Conservation (phyloP, 1,284 basidiomycete species). For the Inonotus obliquus region DNA sequence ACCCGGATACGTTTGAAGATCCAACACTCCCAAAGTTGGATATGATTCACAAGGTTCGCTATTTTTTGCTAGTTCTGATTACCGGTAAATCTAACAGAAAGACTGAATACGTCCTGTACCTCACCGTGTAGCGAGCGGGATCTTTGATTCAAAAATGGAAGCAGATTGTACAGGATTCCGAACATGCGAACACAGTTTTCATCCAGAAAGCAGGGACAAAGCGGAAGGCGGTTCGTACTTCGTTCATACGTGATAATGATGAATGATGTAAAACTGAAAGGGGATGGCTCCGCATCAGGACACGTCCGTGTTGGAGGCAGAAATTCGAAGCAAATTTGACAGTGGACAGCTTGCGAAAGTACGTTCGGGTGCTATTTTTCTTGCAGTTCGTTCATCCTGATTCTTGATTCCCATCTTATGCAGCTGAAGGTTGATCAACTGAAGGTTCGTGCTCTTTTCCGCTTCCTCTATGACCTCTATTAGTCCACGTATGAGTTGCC, state of each 20-base stretch:
- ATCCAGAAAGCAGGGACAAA: conserved; percentile 47
- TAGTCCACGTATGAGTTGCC: conserved; percentile 3
- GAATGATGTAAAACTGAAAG: neutral
- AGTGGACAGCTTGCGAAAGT: conserved; percentile 62
- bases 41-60: conserved; percentile 71
- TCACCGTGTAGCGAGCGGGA: conserved; percentile 59
- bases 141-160: conserved; percentile 76
- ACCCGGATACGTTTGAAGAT: conserved; percentile 73
- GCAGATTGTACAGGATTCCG: conserved; percentile 57
- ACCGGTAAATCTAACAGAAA: neutral
- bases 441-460: conserved; percentile 43
- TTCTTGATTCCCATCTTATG: conserved; percentile 11
- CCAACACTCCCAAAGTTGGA: conserved; percentile 74
- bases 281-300: conserved; percentile 38
- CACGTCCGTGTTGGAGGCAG: conserved; percentile 53
- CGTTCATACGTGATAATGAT: neutral
- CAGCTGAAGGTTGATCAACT: conserved; percentile 77
- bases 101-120: conserved; percentile 3
- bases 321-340: conserved; percentile 62
- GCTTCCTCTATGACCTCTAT: neutral
- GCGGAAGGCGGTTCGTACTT: conserved; percentile 58
- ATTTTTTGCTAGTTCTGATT: neutral
- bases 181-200: conserved; percentile 47
- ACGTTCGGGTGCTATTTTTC: conserved; percentile 23
- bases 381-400: conserved; percentile 15